These are phyloP conservation scores for Aaosphaeria pasadenensis DNA, from an alignment of 2,329 filamentous ascomycete genomes.

Conservation along the genomic window DNA sequence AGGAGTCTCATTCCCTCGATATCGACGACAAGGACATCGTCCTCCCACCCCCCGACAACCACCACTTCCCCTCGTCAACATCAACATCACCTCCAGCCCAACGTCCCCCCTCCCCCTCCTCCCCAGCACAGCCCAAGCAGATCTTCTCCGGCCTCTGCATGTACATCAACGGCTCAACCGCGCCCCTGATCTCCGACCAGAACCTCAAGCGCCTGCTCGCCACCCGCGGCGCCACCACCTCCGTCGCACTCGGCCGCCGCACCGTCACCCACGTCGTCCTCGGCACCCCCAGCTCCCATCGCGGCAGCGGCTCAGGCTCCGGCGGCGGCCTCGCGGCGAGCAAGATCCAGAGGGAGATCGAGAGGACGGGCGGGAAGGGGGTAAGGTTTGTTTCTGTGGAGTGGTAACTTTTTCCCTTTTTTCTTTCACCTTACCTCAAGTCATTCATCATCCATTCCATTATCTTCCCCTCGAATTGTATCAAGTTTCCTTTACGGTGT, in stretches of 20 bases:
- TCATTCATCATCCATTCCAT: not conserved
- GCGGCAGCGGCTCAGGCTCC: slow-evolving; percentile 43
- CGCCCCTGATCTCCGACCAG: slow-evolving; percentile 79
- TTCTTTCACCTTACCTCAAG: slow-evolving; percentile 1
- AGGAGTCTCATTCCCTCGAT: not conserved
- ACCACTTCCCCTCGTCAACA: not conserved
- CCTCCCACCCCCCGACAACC: not conserved
- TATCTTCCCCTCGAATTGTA: not conserved
- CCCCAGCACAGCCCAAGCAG: slow-evolving; percentile 17
- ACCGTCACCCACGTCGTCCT: slow-evolving; percentile 85
- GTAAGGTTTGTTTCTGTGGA: slow-evolving; percentile 79
- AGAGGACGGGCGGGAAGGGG: slow-evolving; percentile 61
- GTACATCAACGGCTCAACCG: slow-evolving; percentile 85
- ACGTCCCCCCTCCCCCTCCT: slow-evolving; percentile 2
- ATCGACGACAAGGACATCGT: not conserved
- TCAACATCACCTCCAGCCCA: not conserved
- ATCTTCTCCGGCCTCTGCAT: slow-evolving; percentile 72
- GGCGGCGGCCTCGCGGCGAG: slow-evolving; percentile 73
- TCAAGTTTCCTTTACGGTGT: not conserved
- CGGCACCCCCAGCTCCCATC: slow-evolving; percentile 43
- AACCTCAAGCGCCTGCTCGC: slow-evolving; percentile 75
- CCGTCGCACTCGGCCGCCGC: slow-evolving; percentile 67
- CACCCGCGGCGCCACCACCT: slow-evolving; percentile 69
- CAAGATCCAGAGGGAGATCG: slow-evolving; percentile 81
- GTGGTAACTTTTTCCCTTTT: slow-evolving; percentile 52